These are phyloP conservation scores for Cystobasidium pallidum DNA, from an alignment of 1,284 basidiomycete genomes.

Conservation along the genomic window DNA sequence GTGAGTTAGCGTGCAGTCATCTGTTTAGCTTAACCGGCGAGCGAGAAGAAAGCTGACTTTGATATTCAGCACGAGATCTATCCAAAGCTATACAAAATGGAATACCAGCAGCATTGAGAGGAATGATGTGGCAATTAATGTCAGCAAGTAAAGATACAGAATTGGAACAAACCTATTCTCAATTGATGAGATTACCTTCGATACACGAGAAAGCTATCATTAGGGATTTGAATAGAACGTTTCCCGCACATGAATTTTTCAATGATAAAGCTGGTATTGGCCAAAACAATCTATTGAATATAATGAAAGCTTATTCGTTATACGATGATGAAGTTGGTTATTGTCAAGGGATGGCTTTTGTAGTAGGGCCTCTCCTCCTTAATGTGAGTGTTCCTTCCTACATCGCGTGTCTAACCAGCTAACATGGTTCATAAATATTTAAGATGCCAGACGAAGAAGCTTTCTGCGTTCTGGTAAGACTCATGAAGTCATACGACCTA, in stretches of 20 bases:
- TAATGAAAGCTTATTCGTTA: slow-evolving; percentile 95
- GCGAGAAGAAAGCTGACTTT: not conserved
- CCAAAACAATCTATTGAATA: slow-evolving; percentile 95
- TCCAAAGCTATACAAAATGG: slow-evolving; percentile 89
- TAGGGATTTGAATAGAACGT: slow-evolving; percentile 90
- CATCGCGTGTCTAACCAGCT: too few relatives aligned
- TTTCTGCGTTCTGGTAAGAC: slow-evolving; percentile 88
- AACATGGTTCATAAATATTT: not conserved
- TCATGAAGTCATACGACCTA: slow-evolving; percentile 97
- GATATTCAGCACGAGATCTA: slow-evolving; percentile 66
- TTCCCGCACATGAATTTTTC: slow-evolving; percentile 97
- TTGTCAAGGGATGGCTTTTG: slow-evolving; percentile 93
- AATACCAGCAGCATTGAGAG: slow-evolving; percentile 80
- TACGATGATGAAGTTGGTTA: slow-evolving; percentile 96
- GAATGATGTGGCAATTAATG: slow-evolving; percentile 99
- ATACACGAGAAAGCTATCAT: slow-evolving; percentile 91
- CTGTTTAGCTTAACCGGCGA: too few relatives aligned
- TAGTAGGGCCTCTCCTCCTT: slow-evolving; percentile 87
- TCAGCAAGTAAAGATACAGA: slow-evolving; percentile 85
- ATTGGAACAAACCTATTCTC: slow-evolving; percentile 82
- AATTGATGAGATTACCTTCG: slow-evolving; percentile 78
- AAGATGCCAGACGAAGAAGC: slow-evolving; percentile 99
- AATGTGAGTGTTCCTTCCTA: slow-evolving; percentile 70
- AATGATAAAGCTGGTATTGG: slow-evolving; percentile 82
- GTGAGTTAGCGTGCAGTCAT: slow-evolving; percentile 42